Evolutionary conservation across 257 asterid species (phyloP), one percentile per base, ranked within the genome.

Genomic region (Dorcoceras hygrometricum): DNA sequence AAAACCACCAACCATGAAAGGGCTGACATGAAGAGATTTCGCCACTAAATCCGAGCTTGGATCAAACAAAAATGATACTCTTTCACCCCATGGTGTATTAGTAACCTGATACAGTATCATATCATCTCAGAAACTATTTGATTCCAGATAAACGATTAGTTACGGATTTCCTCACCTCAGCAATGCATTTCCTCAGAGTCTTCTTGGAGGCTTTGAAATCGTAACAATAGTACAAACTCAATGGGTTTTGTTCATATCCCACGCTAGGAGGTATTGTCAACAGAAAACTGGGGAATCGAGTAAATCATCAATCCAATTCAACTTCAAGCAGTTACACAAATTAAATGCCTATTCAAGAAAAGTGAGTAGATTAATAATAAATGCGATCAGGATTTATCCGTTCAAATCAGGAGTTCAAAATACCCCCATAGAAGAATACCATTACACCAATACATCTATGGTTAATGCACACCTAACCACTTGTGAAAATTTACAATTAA

Each of bases 41-140:
- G 96, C 97, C 62, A 90, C 97, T 66, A 79, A 65, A 79, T 90
- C 97, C 11, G 95, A 84, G 63, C 81, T 79, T 48, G 97, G 99
- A 72, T 88, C 75, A 78, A 93, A 93, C 57, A 90, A 43, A 77
- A 93, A 93, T n/a, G 78, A 75, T 54, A 83, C 96, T 63, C 95
- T 79, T 88, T 93, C 99, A 63, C 97, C 95, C 99, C 99, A 93
- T 24, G 99, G 99, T 12, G 97, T 88, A 71, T 93, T 90, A 26
- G 99, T 93, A 56, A 93, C 96, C 97, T 90, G 84, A 77, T 80
- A 29, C 71, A 80, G 75, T 74, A 63, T 54, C 63, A 28, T 31
- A 16, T 29, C 29, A 58, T 51, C 60, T 74, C 25, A 71, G 71
- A 46, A 66, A 73, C 31, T 25, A 11, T 66, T 32, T 59, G 26